phyloP scores from a whole-genome alignment of 306 rosid genomes.

The Corylus americana region DNA sequence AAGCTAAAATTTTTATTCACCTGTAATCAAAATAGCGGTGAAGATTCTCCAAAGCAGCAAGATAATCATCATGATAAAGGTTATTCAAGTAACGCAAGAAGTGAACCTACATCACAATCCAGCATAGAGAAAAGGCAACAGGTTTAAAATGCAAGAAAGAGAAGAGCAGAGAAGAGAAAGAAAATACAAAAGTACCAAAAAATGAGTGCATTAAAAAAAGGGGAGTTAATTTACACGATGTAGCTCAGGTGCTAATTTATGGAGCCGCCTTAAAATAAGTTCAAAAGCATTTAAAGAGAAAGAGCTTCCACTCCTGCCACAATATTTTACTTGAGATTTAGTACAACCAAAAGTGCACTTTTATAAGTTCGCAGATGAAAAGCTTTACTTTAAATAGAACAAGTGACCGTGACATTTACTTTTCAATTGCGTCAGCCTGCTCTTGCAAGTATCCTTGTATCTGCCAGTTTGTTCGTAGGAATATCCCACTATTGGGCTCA shows the following conservation, averaged over 20 bases:
- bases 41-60: constrained; percentile 82
- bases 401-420: constrained; percentile 43
- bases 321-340: constrained; percentile 23
- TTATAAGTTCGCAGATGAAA: constrained; percentile 10
- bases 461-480: constrained; percentile 87
- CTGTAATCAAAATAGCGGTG: constrained; percentile 97
- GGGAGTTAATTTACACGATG: constrained; percentile 65
- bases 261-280: constrained; percentile 67
- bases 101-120: constrained; percentile 69
- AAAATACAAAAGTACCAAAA: constrained; percentile 4
- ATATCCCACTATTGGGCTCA: constrained; percentile 58
- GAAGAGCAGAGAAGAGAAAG: neutral
- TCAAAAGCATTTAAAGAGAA: constrained; percentile 79
- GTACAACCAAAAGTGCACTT: constrained; percentile 22
- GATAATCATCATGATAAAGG: constrained; percentile 79
- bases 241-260: constrained; percentile 88
- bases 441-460: constrained; percentile 91
- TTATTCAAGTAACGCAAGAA: constrained; percentile 81
- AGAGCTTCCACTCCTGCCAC: constrained; percentile 67
- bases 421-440: constrained; percentile 86
- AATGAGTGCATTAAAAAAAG: neutral
- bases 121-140: constrained; percentile 18
- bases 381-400: constrained; percentile 5
- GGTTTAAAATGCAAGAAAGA: constrained; percentile 8
- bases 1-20: constrained; percentile 40